Evolutionary conservation across 805 yeast genomes (phyloP), one percentile per base, ranked within the genome.

Genomic region (Wickerhamiella kurtzmanii): DNA sequence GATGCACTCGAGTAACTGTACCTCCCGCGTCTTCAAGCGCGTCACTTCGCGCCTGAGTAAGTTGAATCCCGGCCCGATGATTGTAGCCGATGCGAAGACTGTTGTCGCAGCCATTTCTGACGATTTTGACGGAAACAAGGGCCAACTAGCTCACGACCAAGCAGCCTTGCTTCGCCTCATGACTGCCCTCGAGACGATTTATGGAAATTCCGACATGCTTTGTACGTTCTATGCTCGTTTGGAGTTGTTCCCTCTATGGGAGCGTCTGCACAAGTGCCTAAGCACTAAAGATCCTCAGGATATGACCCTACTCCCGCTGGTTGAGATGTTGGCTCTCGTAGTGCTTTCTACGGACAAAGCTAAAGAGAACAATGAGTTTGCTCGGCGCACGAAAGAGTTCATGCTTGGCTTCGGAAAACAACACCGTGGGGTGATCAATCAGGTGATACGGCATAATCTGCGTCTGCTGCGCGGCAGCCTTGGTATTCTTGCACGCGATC

Each of bases 401-500:
- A 11, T 38, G 25, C 25, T 38, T 16, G 22, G 16, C 9, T 38
- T 38, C 25, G n/a, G 41, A 6, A 15, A 17, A 6, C 8, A 38
- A 8, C 41, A 38, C 25, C 41, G 41, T 16, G 20, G 19, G 22
- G 22, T 87, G 37, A 69, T 92, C 58, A 92, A 92, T 60, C 86
- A 80, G 59, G 83, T 92, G 94, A 89, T 92, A 22, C 72, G 96
- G 52, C 73, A 81, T 17, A 88, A 86, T 62, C 94, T 96, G 0
- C 84, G 87, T 56, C 70, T 92, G 55, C 84, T 89, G 95, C 82
- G 89, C 62, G 98, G 98, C 0, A 94, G 97, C 15, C 87, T 92
- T 60, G 77, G 95, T 1, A 79, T 87, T 71, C 69, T 92, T 55
- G 89, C 92, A 15, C 74, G 81, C 56, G 89, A 86, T 60, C 92